Base-by-base conservation (phyloP, 176 grass and related monocot species). In the Musa acuminata region DNA sequence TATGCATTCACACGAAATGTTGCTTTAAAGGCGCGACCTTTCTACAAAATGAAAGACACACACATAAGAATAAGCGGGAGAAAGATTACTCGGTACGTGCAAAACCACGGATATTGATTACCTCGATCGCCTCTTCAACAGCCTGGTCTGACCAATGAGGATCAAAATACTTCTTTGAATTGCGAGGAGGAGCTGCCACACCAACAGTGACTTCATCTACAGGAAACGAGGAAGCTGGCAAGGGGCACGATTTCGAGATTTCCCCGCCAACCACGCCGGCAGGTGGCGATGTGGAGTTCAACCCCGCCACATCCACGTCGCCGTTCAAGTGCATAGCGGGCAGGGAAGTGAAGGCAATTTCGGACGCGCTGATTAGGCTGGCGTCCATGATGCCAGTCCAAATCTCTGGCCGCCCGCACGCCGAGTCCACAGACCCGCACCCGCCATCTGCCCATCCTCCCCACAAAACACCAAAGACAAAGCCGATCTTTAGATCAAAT, bases 1-100 rank as follows among this genome's bases (percentile, higher is more conserved):
- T 98, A 82, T 53, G 90, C 86, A 27, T 98, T 93, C 74, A 93
- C 88, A 17, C 90, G 90, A 70, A 99, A 81, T 75, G 86, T 89
- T 60, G 84, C 95, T 26, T 73, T 66, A 65, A 99, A 99, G 8
- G 69, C 95, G 67, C 20, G 75, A 50, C 95, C 95, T 73, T 69
- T 89, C 95, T 99, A 84, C 79, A 80, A 72, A 25, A 71, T 1
- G 11, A 68, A 53, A 80, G 11, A 73, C 53, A 82, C 27, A 24
- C 57, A 50, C 11, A 19, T 43, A 43, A 43, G 35, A 27, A 60
- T 78, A 43, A 43, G 35, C 35, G 35, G 35, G 35, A 6, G 35
- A 43, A 4, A 43, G 35, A 6, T 43, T 43, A 0, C 35, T 43
- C 35, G 35, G 35, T 43, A 43, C 35, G 35, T 43, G 6, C 35